These are phyloP conservation scores for Solanum arcanum DNA, from an alignment of 257 asterid species.

Conservation along the genomic window DNA sequence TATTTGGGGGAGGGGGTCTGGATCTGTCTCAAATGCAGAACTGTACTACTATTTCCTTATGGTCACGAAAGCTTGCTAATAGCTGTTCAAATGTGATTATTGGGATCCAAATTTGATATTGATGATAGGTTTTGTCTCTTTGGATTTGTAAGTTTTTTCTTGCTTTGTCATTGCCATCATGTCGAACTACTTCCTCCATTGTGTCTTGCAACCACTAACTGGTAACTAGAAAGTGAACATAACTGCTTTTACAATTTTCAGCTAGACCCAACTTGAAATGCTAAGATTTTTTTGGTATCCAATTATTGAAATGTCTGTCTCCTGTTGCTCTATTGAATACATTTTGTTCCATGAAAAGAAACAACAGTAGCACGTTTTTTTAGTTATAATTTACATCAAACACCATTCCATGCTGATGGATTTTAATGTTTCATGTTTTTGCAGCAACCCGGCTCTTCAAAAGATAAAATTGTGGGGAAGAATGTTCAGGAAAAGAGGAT, in stretches of 20 bases:
- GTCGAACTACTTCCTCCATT: too few relatives aligned
- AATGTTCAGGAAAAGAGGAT: conserved; percentile 42
- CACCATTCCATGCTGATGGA: neutral
- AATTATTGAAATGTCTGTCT: neutral
- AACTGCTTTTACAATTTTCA: neutral
- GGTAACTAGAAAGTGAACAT: neutral
- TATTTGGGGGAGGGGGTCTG: neutral
- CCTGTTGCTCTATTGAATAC: neutral
- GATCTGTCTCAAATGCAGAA: neutral
- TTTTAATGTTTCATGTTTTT: neutral
- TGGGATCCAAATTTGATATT: neutral
- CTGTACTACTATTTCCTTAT: neutral
- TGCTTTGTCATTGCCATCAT: neutral
- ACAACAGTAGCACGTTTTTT: neutral
- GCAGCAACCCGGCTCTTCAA: conserved; percentile 41
- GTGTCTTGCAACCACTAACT: neutral
- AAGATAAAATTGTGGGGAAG: conserved; percentile 48
- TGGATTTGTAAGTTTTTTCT: neutral
- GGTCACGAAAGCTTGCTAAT: neutral
- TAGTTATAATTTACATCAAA: neutral
- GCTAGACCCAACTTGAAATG: neutral
- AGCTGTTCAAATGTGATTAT: neutral
- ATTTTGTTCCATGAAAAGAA: neutral
- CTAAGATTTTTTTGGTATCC: neutral
- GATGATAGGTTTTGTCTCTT: neutral